These are phyloP conservation scores for Syncephalastrum racemosum DNA, from an alignment of 371 early-diverging fungal species.

Conservation along the genomic window DNA sequence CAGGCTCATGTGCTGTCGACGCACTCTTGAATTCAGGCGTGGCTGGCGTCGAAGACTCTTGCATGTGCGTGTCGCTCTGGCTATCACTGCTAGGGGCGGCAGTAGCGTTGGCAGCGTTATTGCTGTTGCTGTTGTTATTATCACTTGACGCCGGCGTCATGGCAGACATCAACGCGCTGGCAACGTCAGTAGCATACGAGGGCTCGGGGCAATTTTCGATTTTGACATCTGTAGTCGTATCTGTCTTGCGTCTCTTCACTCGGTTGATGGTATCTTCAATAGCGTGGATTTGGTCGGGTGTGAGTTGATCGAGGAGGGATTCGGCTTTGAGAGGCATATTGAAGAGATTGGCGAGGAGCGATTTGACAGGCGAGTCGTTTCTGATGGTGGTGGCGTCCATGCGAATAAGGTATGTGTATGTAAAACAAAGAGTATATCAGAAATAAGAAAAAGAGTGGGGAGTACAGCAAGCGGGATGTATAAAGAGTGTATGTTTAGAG, in stretches of 20 bases:
- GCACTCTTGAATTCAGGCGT: too few relatives aligned
- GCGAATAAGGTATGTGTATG: too few relatives aligned
- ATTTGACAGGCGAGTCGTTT: too few relatives aligned
- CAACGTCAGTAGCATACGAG: conserved; percentile 13
- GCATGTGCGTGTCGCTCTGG: conserved; percentile 16
- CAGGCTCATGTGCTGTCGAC: conserved; percentile 26
- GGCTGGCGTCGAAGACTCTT: conserved; percentile 46
- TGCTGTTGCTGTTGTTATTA: conserved; percentile 10
- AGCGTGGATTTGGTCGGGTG: conserved; percentile 33
- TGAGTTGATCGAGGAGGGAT: conserved; percentile 27
- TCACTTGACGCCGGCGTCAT: conserved; percentile 13
- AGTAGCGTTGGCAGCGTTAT: not conserved
- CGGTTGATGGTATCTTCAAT: conserved; percentile 39
- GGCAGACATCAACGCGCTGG: conserved; percentile 14
- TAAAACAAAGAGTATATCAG: too few relatives aligned
- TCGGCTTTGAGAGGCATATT: conserved; percentile 37
- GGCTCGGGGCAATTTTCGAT: not conserved
- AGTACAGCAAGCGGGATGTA: too few relatives aligned
- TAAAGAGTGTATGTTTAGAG: too few relatives aligned
- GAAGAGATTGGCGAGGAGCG: conserved; percentile 5
- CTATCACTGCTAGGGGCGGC: conserved; percentile 2
- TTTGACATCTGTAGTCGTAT: conserved; percentile 14
- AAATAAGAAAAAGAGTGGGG: too few relatives aligned
- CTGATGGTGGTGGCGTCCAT: too few relatives aligned
- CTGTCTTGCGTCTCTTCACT: conserved; percentile 37